Conservation (phyloP, 805 yeast genomes). For the Ogataea paraovalis region DNA sequence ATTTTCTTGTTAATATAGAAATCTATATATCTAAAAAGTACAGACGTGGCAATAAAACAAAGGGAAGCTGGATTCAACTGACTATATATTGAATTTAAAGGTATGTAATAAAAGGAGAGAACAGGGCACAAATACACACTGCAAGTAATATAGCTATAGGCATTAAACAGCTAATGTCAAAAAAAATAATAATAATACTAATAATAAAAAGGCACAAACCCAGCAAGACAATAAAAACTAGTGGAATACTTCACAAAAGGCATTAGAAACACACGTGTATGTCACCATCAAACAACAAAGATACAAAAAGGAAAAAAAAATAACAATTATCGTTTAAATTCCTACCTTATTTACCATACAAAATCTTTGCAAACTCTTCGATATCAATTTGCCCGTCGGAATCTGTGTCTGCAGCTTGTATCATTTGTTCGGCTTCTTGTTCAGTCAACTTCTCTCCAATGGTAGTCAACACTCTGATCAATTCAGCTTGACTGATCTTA, state of each 20-base stretch:
- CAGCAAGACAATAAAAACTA: background rate
- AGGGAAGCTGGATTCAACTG: background rate
- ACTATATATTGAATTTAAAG: background rate
- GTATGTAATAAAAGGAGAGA: background rate
- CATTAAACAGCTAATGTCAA: background rate
- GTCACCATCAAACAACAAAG: background rate
- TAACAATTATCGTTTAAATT: background rate
- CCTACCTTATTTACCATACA: conserved; percentile 58
- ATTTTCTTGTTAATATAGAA: background rate
- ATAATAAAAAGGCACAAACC: background rate
- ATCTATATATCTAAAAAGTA: background rate
- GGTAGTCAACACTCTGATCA: conserved; percentile 93
- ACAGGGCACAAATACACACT: background rate
- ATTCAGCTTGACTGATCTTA: conserved; percentile 91
- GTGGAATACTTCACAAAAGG: too few species aligned
- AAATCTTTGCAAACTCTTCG: conserved; percentile 89
- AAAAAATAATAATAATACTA: background rate
- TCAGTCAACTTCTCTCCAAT: conserved; percentile 96
- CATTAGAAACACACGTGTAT: too few species aligned
- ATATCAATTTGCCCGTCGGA: conserved; percentile 97
- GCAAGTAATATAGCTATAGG: too few species aligned
- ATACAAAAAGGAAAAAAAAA: background rate
- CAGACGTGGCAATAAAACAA: background rate
- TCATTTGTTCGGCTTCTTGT: conserved; percentile 96
- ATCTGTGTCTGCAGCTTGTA: conserved; percentile 90